These are phyloP conservation scores for Elsinoe batatas DNA, from an alignment of 2,329 filamentous ascomycete species.

Conservation along the genomic window DNA sequence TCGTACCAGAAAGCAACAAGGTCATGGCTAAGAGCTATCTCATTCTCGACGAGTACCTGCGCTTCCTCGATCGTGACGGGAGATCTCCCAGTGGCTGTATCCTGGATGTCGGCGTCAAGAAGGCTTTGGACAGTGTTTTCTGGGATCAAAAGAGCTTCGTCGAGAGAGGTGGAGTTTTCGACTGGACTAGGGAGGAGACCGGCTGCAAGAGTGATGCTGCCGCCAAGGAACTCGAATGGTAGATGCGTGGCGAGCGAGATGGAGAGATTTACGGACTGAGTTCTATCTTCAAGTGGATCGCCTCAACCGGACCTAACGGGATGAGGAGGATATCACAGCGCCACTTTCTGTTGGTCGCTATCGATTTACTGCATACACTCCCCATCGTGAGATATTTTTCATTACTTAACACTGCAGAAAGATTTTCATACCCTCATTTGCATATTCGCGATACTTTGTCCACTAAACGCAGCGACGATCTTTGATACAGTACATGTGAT, in stretches of 20 bases:
- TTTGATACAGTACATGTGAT: no score
- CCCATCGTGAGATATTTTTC: no score
- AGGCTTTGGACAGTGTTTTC: slow-evolving; percentile 35
- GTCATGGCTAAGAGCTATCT: slow-evolving; percentile 45
- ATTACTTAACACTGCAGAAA: no score
- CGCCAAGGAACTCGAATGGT: slow-evolving; percentile 16
- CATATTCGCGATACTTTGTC: no score
- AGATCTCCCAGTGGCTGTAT: slow-evolving; percentile 28
- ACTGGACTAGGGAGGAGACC: slow-evolving; percentile 30
- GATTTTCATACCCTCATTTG: no score
- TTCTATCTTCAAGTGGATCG: no score
- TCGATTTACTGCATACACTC: no score
- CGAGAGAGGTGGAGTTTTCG: slow-evolving; percentile 40
- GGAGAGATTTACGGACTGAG: no score
- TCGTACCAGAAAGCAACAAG: slow-evolving; percentile 42
- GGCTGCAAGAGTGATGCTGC: slow-evolving; percentile 6
- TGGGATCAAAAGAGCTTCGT: slow-evolving; percentile 40
- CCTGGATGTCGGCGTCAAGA: slow-evolving; percentile 39
- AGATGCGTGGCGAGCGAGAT: background rate
- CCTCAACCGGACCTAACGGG: no score
- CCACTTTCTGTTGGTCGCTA: no score
- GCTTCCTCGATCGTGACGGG: slow-evolving; percentile 39
- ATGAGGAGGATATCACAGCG: no score
- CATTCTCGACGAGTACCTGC: slow-evolving; percentile 43
- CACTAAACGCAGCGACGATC: no score